Percentiles rank a stretch among this genome's conserved stretches.
Evolutionary conservation across 352 stramenopile species (phyloP).

Genomic region (Peronospora destructor): DNA sequence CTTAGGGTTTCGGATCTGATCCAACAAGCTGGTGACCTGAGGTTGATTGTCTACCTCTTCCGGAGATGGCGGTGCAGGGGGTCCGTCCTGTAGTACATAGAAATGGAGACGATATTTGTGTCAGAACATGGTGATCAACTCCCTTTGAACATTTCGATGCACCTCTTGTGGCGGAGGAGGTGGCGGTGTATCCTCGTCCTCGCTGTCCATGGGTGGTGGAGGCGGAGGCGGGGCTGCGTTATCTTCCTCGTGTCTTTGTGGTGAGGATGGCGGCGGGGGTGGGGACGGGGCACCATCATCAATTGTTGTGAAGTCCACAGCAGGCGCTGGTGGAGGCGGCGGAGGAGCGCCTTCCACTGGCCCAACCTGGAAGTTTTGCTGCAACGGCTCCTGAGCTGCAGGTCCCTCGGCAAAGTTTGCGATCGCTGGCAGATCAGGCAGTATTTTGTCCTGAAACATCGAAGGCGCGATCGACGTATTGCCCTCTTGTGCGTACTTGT

Average conservation of each 20-base stretch:
- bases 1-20: constrained; percentile 56
- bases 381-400: constrained; percentile 47
- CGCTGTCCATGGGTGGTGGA: constrained; percentile 28
- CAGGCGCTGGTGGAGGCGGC: constrained; percentile 49
- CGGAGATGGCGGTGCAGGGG: constrained; percentile 20
- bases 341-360: constrained; percentile 57
- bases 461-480: constrained; percentile 75
- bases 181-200: constrained; percentile 43
- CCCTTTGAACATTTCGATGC: background rate
- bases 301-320: constrained; percentile 48
- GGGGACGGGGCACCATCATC: constrained; percentile 46
- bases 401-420: constrained; percentile 62
- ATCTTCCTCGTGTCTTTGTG: constrained; percentile 28
- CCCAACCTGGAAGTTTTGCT: constrained; percentile 55
- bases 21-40: constrained; percentile 36
- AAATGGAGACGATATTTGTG: background rate
- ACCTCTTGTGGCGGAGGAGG: constrained; percentile 44
- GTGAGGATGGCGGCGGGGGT: constrained; percentile 44
- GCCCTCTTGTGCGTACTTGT: constrained; percentile 63
- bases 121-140: background rate
- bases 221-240: constrained; percentile 41
- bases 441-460: constrained; percentile 72
- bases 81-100: constrained; percentile 22
- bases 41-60: constrained; percentile 31
- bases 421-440: constrained; percentile 60